phyloP scores from a whole-genome alignment of 2,329 filamentous ascomycete genomes.

The Talaromyces sp. region DNA sequence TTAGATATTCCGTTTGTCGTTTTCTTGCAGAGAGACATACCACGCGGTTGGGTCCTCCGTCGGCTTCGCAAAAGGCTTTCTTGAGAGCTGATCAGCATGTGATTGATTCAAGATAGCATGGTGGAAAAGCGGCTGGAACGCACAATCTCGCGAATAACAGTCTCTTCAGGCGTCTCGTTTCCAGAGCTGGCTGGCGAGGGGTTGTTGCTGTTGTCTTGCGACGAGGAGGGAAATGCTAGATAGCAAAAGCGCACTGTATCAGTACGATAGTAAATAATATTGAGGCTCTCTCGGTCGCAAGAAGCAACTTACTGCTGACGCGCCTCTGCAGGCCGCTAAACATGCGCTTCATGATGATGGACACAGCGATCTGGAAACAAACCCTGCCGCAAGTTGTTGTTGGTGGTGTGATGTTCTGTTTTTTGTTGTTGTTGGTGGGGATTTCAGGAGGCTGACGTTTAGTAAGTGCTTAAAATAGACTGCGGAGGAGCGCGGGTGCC shows the following conservation, averaged over 20 bases:
- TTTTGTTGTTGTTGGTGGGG: neutral
- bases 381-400: neutral
- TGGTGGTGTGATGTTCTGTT: neutral
- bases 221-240: conserved; percentile 10
- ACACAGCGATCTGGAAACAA: neutral
- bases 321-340: conserved; percentile 13
- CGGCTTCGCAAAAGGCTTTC: conserved; percentile 79
- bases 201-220: conserved; percentile 3
- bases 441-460: neutral
- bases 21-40: conserved; percentile 31
- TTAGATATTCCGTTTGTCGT: neutral
- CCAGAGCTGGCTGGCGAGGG: conserved; percentile 9
- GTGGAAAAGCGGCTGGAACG: conserved; percentile 12
- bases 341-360: conserved; percentile 13
- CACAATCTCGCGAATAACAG: conserved; percentile 39
- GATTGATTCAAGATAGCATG: neutral
- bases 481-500: neutral
- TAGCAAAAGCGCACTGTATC: neutral
- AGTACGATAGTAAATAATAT: neutral
- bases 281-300: neutral
- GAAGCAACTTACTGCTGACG: conserved; percentile 1
- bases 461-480: neutral
- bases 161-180: conserved; percentile 33
- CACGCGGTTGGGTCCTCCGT: conserved; percentile 51
- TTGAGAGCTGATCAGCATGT: conserved; percentile 28